phyloP scores from a whole-genome alignment of 208 protist genomes.

The Acanthamoeba lenticulata region DNA sequence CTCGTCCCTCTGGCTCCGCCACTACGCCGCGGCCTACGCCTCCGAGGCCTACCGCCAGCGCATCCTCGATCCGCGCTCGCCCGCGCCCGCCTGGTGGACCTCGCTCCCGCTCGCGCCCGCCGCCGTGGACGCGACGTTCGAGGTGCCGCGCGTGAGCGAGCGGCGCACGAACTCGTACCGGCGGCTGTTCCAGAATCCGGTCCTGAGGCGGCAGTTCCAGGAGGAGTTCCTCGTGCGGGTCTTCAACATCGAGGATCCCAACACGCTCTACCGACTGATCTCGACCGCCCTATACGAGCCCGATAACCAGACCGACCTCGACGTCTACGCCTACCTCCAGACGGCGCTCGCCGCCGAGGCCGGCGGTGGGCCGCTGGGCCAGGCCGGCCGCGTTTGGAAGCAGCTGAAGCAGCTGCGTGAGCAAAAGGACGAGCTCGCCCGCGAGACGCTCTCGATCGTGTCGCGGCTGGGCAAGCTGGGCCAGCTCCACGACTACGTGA shows the following conservation, averaged over 20 bases:
- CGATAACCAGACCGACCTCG: conserved; percentile 69
- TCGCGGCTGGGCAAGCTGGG: conserved; percentile 66
- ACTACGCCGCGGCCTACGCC: conserved; percentile 63
- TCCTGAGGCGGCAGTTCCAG: conserved; percentile 64
- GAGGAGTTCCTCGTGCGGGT: conserved; percentile 77
- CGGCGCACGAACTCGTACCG: conserved; percentile 71
- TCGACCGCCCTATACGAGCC: conserved; percentile 61
- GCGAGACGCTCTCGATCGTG: conserved; percentile 70
- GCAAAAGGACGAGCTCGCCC: conserved; percentile 74
- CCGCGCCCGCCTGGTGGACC: neutral
- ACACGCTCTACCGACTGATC: conserved; percentile 61
- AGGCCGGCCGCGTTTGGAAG: too few relatives aligned
- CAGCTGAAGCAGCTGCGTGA: conserved; percentile 71
- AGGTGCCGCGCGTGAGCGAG: conserved; percentile 36
- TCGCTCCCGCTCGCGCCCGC: neutral
- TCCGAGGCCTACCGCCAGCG: neutral
- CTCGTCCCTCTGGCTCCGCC: conserved; percentile 71
- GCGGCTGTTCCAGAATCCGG: conserved; percentile 58
- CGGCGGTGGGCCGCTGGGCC: neutral
- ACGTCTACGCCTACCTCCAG: conserved; percentile 70
- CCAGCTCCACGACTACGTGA: conserved; percentile 68
- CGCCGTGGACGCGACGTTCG: neutral
- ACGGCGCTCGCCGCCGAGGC: neutral
- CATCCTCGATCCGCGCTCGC: neutral
- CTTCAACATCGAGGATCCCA: conserved; percentile 74